phyloP scores from a whole-genome alignment of 1,139 yeast genomes.

The Lizanozyma gosingica region DNA sequence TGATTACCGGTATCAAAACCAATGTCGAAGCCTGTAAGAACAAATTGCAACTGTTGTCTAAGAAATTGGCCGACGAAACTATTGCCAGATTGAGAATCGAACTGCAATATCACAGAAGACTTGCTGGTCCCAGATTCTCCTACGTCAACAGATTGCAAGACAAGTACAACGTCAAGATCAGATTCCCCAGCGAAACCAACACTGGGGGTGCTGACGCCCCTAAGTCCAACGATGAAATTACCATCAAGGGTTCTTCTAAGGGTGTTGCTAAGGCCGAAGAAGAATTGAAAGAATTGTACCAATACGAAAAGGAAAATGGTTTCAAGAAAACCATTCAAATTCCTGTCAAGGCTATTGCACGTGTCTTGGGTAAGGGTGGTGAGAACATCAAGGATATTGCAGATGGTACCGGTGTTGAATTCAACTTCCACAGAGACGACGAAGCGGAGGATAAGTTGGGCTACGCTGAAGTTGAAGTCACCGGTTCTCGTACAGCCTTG shows the following conservation, averaged over 20 bases:
- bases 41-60: conserved; percentile 49
- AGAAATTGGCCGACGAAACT: conserved; percentile 78
- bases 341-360: conserved; percentile 65
- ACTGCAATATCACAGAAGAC: conserved; percentile 65
- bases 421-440: conserved; percentile 48
- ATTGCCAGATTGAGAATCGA: conserved; percentile 62
- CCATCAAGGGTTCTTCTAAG: conserved; percentile 84
- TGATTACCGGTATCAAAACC: conserved; percentile 67
- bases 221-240: conserved; percentile 52
- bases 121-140: conserved; percentile 80
- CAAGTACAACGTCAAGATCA: conserved; percentile 74
- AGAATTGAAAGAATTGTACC: conserved; percentile 75
- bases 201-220: conserved; percentile 28
- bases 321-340: conserved; percentile 53
- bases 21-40: conserved; percentile 70
- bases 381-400: conserved; percentile 77
- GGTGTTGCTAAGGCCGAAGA: conserved; percentile 81
- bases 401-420: conserved; percentile 71
- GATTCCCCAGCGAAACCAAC: conserved; percentile 50
- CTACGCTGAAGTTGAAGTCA: conserved; percentile 54
- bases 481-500: conserved; percentile 78
- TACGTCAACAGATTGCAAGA: conserved; percentile 83
- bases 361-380: conserved; percentile 87
- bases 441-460: conserved; percentile 31
- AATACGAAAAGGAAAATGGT: conserved; percentile 85